phyloP scores from a whole-genome alignment of 1,284 basidiomycete species.

The Lentinus polychrous region DNA sequence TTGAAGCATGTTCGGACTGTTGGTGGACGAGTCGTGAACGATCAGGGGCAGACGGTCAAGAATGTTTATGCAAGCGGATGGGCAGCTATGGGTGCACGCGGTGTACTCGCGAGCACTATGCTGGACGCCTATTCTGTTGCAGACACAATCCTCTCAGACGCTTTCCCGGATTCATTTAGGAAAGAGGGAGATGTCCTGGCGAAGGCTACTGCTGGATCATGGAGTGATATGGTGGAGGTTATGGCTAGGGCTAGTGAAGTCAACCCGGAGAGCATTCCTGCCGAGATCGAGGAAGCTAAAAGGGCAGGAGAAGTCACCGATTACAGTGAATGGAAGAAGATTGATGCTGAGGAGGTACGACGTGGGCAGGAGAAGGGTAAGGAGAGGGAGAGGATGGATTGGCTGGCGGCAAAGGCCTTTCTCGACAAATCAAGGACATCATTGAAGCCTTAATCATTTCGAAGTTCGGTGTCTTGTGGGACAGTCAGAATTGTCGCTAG shows the following conservation, averaged over 20 bases:
- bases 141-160: constrained; percentile 62
- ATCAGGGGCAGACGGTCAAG: constrained; percentile 34
- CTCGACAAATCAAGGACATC: constrained; percentile 19
- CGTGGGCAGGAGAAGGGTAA: constrained; percentile 56
- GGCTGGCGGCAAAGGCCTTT: constrained; percentile 46
- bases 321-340: constrained; percentile 64
- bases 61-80: constrained; percentile 92
- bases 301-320: constrained; percentile 39
- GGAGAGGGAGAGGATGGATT: constrained; percentile 73
- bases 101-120: constrained; percentile 94
- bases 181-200: constrained; percentile 10
- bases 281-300: constrained; percentile 50
- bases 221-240: constrained; percentile 11
- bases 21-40: constrained; percentile 45
- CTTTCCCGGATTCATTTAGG: constrained; percentile 19
- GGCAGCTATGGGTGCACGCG: constrained; percentile 88
- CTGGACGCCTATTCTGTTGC: constrained; percentile 83
- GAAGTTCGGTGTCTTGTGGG: no score
- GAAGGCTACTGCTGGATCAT: constrained; percentile 10
- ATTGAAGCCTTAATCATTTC: no score
- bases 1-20: constrained; percentile 48
- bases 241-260: constrained; percentile 33
- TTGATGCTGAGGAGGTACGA: constrained; percentile 62
- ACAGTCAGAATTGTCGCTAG: no score
- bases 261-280: constrained; percentile 40